Evolutionary conservation across 2,329 filamentous ascomycete species (phyloP).

Genomic region (Aspergillus sp.): DNA sequence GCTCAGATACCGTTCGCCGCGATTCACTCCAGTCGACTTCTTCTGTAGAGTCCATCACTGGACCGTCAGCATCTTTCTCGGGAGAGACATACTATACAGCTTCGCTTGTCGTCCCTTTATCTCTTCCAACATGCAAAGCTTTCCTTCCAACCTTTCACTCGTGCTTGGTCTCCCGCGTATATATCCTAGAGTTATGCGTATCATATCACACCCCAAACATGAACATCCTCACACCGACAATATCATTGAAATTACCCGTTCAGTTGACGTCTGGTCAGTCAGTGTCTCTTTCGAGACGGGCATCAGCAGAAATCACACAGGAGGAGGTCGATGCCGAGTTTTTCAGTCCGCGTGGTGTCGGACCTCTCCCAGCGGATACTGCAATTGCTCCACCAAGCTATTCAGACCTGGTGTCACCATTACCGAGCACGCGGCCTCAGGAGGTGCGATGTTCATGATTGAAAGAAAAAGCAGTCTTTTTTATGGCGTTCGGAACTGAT

Average conservation of each 20-base stretch:
- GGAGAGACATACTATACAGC: constrained; percentile 59
- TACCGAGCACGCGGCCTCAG: background rate
- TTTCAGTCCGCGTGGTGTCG: constrained; percentile 20
- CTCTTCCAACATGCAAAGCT: constrained; percentile 58
- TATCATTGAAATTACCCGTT: constrained; percentile 44
- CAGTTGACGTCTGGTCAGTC: constrained; percentile 36
- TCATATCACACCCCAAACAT: constrained; percentile 52
- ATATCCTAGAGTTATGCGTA: constrained; percentile 60
- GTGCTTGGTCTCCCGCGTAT: constrained; percentile 65
- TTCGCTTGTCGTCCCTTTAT: constrained; percentile 62
- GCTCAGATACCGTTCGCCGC: constrained; percentile 28
- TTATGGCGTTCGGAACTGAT: background rate
- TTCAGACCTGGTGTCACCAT: background rate
- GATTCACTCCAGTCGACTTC: constrained; percentile 30
- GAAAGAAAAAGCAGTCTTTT: background rate
- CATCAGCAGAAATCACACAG: constrained; percentile 16
- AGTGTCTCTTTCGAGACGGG: constrained; percentile 6
- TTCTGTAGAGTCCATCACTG: constrained; percentile 29
- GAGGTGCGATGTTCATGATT: background rate
- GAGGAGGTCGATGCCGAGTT: constrained; percentile 22
- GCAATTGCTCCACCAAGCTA: constrained; percentile 5
- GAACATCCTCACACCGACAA: constrained; percentile 39
- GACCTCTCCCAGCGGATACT: background rate
- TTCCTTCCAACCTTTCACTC: constrained; percentile 70
- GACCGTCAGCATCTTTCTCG: constrained; percentile 43